Evolutionary conservation across 2,329 filamentous ascomycete genomes (phyloP), one percentile per base, ranked within the genome.

Genomic region (Daldinia sp.): DNA sequence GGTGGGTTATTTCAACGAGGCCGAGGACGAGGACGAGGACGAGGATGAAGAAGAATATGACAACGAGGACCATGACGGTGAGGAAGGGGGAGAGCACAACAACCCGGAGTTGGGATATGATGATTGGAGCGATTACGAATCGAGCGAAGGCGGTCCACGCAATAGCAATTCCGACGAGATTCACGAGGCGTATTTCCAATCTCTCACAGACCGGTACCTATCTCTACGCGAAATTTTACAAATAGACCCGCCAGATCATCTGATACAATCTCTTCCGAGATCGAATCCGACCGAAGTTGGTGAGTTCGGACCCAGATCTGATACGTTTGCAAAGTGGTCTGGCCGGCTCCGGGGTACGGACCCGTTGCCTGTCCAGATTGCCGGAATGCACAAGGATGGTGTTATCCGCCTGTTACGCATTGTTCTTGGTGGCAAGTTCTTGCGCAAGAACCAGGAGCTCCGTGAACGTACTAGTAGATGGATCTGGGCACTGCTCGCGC

Each of bases 401-500:
- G 83, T 91, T 2, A 78, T 94, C 50, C 83, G 85, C 32, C 81
- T 94, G 29, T 74, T 97, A 35, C 83, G 85, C 23, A 81, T 94
- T 53, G 78, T 91, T n/a, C 80, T 90, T 25, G 82, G 83, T 15
- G 86, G 87, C 53, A 87, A 86, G 63, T 86, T 90, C 52, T 83
- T 90, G 54, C 84, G 83, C 45, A 84, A 83, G 50, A 85, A 84
- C n/a, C 77, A 81, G 19, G 82, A 83, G 27, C 80, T 93, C 27
- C 81, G 86, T 23, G 84, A 86, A 70, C 85, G 88, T 48, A 87
- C 91, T 3, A 93, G 92, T 62, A 84, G 87, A 13, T 98, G 94
- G 94, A 81, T 92, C 3, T 97, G 93, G 94, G 88, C 90, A 0
- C 77, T 97, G 59, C 80, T 97, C 43, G 92, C 91, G 2, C 85